Evolutionary conservation across 1,139 yeast genomes (phyloP).

Genomic region (Yamadazyma aaseri): DNA sequence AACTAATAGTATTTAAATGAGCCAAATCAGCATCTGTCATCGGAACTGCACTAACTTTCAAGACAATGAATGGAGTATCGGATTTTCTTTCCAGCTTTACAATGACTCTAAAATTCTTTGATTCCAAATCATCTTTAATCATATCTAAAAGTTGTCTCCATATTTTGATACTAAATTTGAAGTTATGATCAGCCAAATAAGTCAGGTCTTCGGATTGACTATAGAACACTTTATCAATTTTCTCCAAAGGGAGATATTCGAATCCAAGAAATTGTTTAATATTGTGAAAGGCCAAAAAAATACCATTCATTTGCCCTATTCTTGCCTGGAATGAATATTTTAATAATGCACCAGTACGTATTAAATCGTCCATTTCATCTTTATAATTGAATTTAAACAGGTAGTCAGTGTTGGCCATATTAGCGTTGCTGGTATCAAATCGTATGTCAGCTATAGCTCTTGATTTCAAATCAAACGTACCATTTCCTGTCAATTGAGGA

Average conservation of each 20-base stretch:
- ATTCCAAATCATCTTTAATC: conserved; percentile 27
- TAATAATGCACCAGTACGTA: conserved; percentile 68
- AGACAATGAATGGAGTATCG: conserved; percentile 12
- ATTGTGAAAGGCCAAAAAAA: conserved; percentile 88
- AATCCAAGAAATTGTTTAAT: conserved; percentile 81
- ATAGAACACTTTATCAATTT: conserved; percentile 54
- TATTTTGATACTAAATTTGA: conserved; percentile 59
- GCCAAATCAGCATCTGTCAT: conserved; percentile 18
- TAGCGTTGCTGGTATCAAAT: conserved; percentile 69
- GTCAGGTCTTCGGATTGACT: conserved; percentile 29
- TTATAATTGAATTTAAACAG: conserved; percentile 7
- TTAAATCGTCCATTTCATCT: conserved; percentile 74
- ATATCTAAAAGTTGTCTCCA: conserved; percentile 53
- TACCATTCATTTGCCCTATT: conserved; percentile 96
- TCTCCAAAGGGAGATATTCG: conserved; percentile 76
- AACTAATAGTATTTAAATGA: conserved; percentile 11
- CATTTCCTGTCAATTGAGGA: conserved; percentile 78
- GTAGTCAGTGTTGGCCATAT: conserved; percentile 52
- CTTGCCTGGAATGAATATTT: conserved; percentile 91
- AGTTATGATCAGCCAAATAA: conserved; percentile 69
- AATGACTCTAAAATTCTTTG: conserved; percentile 28
- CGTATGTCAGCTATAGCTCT: conserved; percentile 88
- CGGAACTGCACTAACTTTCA: conserved; percentile 35
- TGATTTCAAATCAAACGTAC: conserved; percentile 89
- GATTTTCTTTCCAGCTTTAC: conserved; percentile 13